Percentiles rank a stretch among this genome's conserved stretches.
Evolutionary conservation across 805 yeast genomes (phyloP).

Genomic region (Lachancea mirantina): DNA sequence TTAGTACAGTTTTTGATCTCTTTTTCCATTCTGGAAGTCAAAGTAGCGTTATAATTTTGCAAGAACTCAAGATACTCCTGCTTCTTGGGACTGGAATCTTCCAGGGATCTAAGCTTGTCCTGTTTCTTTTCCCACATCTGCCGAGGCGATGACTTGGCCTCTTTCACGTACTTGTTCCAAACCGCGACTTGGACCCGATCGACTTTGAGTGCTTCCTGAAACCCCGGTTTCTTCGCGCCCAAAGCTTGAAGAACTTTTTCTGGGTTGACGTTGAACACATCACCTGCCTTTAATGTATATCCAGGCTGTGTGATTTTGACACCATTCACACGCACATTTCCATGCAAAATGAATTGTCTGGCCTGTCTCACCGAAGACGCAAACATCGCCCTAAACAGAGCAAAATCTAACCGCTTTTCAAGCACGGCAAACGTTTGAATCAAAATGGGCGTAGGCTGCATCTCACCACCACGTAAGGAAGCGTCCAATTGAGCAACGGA

Average conservation of each 20-base stretch:
- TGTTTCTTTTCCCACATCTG: conserved; percentile 23
- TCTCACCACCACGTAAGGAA: conserved; percentile 51
- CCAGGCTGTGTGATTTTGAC: conserved; percentile 70
- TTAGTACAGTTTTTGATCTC: conserved; percentile 35
- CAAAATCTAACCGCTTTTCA: conserved; percentile 85
- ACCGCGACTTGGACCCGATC: conserved; percentile 65
- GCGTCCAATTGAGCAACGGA: conserved; percentile 89
- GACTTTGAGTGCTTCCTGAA: conserved; percentile 56
- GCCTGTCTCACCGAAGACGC: conserved; percentile 94
- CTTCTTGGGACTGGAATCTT: conserved; percentile 23
- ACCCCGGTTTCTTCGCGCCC: conserved; percentile 77
- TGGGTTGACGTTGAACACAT: conserved; percentile 77
- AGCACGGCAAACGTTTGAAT: conserved; percentile 83
- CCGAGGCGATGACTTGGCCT: conserved; percentile 43
- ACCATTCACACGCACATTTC: conserved; percentile 83
- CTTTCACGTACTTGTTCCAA: conserved; percentile 68
- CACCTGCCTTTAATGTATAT: conserved; percentile 74
- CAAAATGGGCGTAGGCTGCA: conserved; percentile 68
- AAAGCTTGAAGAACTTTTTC: conserved; percentile 77
- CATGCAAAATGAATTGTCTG: conserved; percentile 73
- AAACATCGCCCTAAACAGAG: conserved; percentile 85
- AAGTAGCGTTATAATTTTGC: conserved; percentile 18
- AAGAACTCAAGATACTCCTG: conserved; percentile 19
- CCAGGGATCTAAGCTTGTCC: conserved; percentile 17
- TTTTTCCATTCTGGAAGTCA: conserved; percentile 18